Base-by-base conservation (phyloP, 306 rosid genomes). In the Luffa aegyptiaca region DNA sequence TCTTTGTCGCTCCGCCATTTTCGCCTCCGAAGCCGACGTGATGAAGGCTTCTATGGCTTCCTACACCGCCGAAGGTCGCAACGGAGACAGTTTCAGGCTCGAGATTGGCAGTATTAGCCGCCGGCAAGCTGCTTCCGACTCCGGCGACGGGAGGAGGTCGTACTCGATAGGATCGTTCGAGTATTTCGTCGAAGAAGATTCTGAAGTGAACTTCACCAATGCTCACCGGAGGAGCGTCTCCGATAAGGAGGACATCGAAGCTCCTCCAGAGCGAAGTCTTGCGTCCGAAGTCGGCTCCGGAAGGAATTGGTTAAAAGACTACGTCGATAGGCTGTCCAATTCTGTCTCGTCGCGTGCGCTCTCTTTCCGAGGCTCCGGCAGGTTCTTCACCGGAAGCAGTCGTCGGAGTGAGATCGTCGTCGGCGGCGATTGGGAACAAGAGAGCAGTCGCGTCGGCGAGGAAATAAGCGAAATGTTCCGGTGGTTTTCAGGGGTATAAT, bases 401-500 rank as follows among this genome's bases (percentile, higher is more conserved):
- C 91, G 89, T 3, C 90, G 91, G 81, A 94, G 91, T 39, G 97
- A 94, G 81, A 46, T 81, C 8, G 52, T 79, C n/a, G 80, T 52
- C 0, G 76, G 41, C 36, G 90, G 84, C 36, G 97, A 95, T 0
- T 91, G 84, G 80, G 91, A 90, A 45, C 11, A 91, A 20, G 98
- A 95, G 44, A 86, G 89, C 3, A 69, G 63, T 64, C 66, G 93
- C 75, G 84, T 89, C 7, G 98, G 98, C 7, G 93, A 90, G 37
- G 98, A 95, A 83, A 88, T 95, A 6, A 84, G 87, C 56, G 98
- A 95, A 72, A 79, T 90, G 80, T 95, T 95, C 76, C 91, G 98
- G 9, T 95, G 98, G 98, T 89, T 91, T 5, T 89, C 97, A 80
- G 98, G 95, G 92, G 96, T 91, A 89, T 92, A 79, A 89, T 13